These are phyloP conservation scores for Glaciozyma antarctica DNA, from an alignment of 768 basidiomycete species.

Conservation along the genomic window DNA sequence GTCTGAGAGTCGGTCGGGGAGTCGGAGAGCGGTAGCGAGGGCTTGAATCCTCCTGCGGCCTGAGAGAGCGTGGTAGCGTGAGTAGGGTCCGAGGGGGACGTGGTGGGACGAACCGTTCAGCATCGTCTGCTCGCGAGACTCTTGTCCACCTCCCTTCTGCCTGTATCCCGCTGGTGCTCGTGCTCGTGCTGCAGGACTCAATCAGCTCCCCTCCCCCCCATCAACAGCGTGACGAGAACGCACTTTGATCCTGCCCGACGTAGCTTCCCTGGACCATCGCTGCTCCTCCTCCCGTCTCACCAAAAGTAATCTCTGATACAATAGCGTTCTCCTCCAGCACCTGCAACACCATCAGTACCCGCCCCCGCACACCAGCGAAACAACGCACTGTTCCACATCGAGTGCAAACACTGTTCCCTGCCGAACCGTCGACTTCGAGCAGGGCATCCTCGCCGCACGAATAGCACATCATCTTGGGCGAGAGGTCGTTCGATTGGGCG, in stretches of 20 bases:
- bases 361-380: neutral
- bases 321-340: conserved; percentile 90
- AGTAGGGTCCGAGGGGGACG: neutral
- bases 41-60: conserved; percentile 74
- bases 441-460: conserved; percentile 28
- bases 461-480: conserved; percentile 20
- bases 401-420: conserved; percentile 25
- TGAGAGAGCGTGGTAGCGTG: neutral
- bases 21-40: conserved; percentile 63
- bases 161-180: conserved; percentile 30
- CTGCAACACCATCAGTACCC: neutral
- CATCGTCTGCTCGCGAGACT: conserved; percentile 83
- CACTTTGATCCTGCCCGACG: conserved; percentile 83
- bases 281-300: conserved; percentile 83
- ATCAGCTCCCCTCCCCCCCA: neutral
- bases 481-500: too few relatives aligned
- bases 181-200: conserved; percentile 54
- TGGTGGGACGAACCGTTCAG: conserved; percentile 58
- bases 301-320: conserved; percentile 86
- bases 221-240: conserved; percentile 38
- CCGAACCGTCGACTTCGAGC: conserved; percentile 24
- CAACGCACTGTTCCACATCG: neutral
- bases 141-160: conserved; percentile 54
- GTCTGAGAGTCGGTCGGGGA: conserved; percentile 69
- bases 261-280: conserved; percentile 93